Evolutionary conservation across 805 yeast genomes (phyloP).

Genomic region (Cyberlindnera bimundalis): DNA sequence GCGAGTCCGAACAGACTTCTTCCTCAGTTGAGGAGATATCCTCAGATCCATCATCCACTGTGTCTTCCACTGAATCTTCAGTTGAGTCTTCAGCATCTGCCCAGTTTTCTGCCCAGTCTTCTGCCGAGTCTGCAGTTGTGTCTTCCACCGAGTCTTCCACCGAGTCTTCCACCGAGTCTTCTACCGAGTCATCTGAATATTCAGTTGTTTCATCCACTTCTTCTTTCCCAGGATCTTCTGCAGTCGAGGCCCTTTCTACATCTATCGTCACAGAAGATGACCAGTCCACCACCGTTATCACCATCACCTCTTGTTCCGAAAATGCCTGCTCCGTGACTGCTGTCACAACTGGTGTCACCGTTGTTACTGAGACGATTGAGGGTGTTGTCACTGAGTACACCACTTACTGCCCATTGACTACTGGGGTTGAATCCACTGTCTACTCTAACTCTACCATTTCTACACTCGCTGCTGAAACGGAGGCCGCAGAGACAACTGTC

Average conservation of each 20-base stretch:
- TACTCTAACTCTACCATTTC: too few relatives aligned
- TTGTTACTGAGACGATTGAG: constrained; percentile 14
- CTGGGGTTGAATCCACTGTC: too few relatives aligned
- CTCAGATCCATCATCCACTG: too few relatives aligned
- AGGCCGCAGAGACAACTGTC: constrained; percentile 11
- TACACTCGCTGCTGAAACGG: constrained; percentile 8
- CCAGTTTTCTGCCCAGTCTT: background rate
- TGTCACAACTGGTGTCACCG: constrained; percentile 28
- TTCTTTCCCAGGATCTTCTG: too few relatives aligned
- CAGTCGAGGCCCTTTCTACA: too few relatives aligned
- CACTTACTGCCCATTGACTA: constrained; percentile 16
- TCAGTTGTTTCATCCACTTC: too few relatives aligned
- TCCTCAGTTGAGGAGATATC: too few relatives aligned
- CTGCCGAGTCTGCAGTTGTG: background rate
- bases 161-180: constrained; percentile 10
- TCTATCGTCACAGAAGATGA: constrained; percentile 21
- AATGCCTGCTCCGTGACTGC: constrained; percentile 27
- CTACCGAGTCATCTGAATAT: too few relatives aligned
- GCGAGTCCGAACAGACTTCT: constrained; percentile 11
- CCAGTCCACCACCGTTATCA: constrained; percentile 5
- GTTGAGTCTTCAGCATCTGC: too few relatives aligned
- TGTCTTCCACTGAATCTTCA: too few relatives aligned
- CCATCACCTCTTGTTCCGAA: constrained; percentile 28
- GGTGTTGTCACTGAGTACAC: constrained; percentile 26
- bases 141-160: constrained; percentile 4